phyloP scores from a whole-genome alignment of 352 stramenopile species.

The Globisporangium middletonii region DNA sequence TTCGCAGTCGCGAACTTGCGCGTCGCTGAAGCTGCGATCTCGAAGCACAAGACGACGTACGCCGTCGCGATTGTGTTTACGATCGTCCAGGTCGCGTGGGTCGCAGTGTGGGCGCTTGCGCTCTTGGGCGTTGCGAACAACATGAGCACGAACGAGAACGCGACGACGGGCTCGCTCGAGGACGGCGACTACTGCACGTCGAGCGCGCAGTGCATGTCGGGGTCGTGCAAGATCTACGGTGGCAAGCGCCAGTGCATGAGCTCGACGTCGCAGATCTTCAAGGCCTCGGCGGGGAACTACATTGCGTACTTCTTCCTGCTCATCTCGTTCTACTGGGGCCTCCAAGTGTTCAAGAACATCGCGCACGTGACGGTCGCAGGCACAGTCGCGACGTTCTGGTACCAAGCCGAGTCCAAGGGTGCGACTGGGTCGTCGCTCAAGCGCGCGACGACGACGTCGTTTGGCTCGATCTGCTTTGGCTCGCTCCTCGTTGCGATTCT shows the following conservation, averaged over 20 bases:
- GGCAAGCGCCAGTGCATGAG: conserved; percentile 16
- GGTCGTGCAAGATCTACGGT: conserved; percentile 23
- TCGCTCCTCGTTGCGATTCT: conserved; percentile 93
- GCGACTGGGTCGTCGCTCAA: conserved; percentile 81
- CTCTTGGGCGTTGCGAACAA: conserved; percentile 86
- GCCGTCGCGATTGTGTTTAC: conserved; percentile 82
- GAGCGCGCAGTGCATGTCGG: conserved; percentile 33
- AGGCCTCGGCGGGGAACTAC: conserved; percentile 27
- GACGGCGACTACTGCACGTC: conserved; percentile 19
- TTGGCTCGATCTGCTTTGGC: conserved; percentile 95
- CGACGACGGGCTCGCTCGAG: conserved; percentile 7
- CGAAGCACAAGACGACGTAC: conserved; percentile 87
- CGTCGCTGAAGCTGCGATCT: conserved; percentile 84
- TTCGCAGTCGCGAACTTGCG: conserved; percentile 92
- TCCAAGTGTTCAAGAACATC: conserved; percentile 91
- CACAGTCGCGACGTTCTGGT: conserved; percentile 95
- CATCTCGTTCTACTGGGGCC: conserved; percentile 94
- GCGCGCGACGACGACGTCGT: conserved; percentile 87
- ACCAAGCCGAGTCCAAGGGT: conserved; percentile 78
- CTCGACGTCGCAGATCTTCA: conserved; percentile 26
- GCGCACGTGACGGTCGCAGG: conserved; percentile 90
- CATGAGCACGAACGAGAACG: conserved; percentile 33
- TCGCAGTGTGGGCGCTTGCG: conserved; percentile 83
- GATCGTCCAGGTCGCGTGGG: conserved; percentile 88
- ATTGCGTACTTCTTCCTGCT: conserved; percentile 78